Base-by-base conservation (phyloP, 2,329 filamentous ascomycete genomes). In the Diaporthe ampelina region DNA sequence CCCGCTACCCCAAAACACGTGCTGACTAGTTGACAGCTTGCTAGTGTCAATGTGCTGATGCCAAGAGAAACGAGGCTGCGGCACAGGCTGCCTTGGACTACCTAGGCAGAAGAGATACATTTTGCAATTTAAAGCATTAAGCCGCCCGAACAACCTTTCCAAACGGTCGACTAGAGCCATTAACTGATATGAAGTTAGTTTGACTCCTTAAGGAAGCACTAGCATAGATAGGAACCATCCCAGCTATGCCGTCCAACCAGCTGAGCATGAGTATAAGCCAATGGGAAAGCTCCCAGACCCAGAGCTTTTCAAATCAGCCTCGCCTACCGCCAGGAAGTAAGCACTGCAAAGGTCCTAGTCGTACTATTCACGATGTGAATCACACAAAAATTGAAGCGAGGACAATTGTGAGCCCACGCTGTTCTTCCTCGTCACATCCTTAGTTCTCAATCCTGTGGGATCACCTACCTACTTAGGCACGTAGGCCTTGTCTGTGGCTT, bases 21-120 rank as follows among this genome's bases (percentile, higher is more conserved):
- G 52, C 24, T 56, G 52, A 26, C 52, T 56, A 19, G 26, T 56
- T 56, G 52, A 56, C 52, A 56, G 52, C 52, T 29, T 56, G 52
- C 26, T n/a, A 56, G 24, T 17, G 24, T 3, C 24, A 11, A 56
- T 17, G 26, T 32, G 24, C 26, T 50, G 52, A 56, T 56, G 52
- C 52, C 52, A 56, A 56, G 52, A 56, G 13, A 32, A 32, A 56
- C 24, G 52, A 56, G 52, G 52, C 52, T 56, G 24, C 52, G 26
- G 13, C 52, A 56, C 24, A 29, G 37, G 52, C 52, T 32, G 13
- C 24, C 52, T 56, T 56, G 24, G 13, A 56, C 29, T 32, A 32
- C 29, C 26, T 32, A 56, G 52, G 24, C 24, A 56, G 52, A 56
- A 56, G 52, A 26, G 26, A 29, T 19, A 56, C 26, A 56, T 50